phyloP scores from a whole-genome alignment of 2,329 filamentous ascomycete genomes.

The Penicillium sp. region DNA sequence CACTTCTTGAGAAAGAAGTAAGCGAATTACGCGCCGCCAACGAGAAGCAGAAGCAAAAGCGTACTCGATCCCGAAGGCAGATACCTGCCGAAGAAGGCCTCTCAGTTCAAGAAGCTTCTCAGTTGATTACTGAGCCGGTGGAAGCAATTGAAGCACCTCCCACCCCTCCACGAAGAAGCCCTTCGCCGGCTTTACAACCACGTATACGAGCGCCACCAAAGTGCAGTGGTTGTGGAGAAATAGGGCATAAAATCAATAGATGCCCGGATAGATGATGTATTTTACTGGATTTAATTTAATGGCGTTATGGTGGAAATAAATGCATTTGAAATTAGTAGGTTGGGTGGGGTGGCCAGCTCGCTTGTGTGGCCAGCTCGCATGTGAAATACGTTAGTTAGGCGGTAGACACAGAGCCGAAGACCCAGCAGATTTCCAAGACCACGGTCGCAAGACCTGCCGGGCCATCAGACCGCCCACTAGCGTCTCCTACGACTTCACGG shows the following conservation, averaged over 20 bases:
- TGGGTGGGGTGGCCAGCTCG: too few species aligned
- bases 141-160: background rate
- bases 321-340: too few species aligned
- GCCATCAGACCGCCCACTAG: too few species aligned
- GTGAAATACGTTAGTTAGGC: too few species aligned
- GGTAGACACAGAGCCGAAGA: background rate
- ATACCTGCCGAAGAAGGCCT: conserved; percentile 2
- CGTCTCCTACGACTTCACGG: too few species aligned
- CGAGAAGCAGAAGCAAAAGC: background rate
- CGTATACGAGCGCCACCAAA: background rate
- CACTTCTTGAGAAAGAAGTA: background rate
- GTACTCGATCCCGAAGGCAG: conserved; percentile 1
- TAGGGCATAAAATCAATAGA: too few species aligned
- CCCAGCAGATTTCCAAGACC: background rate
- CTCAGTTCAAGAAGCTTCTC: conserved; percentile 2
- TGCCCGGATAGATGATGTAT: background rate
- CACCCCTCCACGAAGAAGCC: background rate
- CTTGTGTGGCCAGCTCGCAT: too few species aligned
- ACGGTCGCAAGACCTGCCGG: too few species aligned
- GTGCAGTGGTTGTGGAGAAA: background rate
- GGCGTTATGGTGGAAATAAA: too few species aligned
- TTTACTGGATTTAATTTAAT: background rate
- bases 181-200: background rate
- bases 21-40: too few species aligned
- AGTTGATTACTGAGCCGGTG: background rate